A percentile compares a stretch with the other conserved stretches of the same genome.
These are phyloP conservation scores for Backusella australiensis DNA, from an alignment of 192 early-diverging fungal species.

Conservation along the genomic window DNA sequence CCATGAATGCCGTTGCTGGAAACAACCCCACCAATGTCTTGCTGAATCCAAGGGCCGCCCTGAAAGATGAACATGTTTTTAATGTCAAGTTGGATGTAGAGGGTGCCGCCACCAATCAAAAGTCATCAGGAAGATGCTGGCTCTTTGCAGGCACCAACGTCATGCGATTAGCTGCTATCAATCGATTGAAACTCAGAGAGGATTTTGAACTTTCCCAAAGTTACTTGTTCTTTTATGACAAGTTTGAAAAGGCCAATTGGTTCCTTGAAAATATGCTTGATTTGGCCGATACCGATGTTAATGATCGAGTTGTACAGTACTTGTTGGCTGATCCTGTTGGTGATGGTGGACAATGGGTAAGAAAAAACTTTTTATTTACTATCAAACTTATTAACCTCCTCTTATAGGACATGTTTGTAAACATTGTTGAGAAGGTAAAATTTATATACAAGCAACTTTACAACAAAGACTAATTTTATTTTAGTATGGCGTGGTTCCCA, in stretches of 20 bases:
- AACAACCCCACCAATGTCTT: conserved; percentile 56
- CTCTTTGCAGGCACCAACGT: conserved; percentile 77
- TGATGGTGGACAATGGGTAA: conserved; percentile 70
- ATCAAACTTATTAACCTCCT: no score
- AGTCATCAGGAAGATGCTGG: conserved; percentile 77
- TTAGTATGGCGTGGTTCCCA: conserved; percentile 71
- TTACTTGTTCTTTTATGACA: conserved; percentile 64
- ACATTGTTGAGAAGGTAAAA: conserved; percentile 57
- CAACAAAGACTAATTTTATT: not conserved
- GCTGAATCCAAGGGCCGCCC: conserved; percentile 51
- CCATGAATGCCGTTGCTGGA: conserved; percentile 61
- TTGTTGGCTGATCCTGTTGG: conserved; percentile 61
- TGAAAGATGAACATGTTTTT: conserved; percentile 55
- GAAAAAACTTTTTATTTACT: no score
- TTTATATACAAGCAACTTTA: not conserved
- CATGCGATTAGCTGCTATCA: conserved; percentile 59
- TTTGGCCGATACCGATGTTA: conserved; percentile 56
- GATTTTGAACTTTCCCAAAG: conserved; percentile 79
- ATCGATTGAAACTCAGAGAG: conserved; percentile 60
- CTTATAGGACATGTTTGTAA: conserved; percentile 69
- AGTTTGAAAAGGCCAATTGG: conserved; percentile 82
- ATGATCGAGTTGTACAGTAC: conserved; percentile 69
- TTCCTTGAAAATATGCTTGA: conserved; percentile 77
- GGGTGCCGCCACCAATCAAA: conserved; percentile 66
- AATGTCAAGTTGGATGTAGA: conserved; percentile 54